Conservation (phyloP, 2,329 filamentous ascomycete species). For the Sordariomycetes sp. region DNA sequence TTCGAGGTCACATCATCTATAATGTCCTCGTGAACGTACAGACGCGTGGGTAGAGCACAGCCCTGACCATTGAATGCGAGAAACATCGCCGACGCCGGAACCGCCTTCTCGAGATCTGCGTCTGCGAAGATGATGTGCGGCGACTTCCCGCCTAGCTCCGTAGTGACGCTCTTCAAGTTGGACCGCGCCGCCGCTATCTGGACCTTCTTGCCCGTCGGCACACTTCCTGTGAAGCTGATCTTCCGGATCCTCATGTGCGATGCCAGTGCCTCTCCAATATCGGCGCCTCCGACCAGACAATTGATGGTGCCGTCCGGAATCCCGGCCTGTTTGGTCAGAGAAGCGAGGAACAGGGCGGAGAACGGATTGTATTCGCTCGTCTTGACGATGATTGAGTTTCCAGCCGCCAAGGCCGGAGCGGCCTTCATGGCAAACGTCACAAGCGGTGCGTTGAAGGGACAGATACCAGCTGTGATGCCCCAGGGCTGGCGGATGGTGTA, state of each 20-base stretch:
- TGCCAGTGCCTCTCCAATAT: constrained; percentile 55
- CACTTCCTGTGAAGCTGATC: constrained; percentile 67
- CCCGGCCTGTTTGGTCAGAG: constrained; percentile 60
- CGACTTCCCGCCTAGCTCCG: constrained; percentile 57
- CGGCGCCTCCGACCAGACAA: constrained; percentile 59
- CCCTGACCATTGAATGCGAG: constrained; percentile 44
- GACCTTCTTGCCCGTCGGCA: constrained; percentile 58
- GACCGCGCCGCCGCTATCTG: constrained; percentile 60
- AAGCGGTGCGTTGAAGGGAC: too few relatives aligned
- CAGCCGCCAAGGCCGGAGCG: constrained; percentile 37
- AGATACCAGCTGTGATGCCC: too few relatives aligned
- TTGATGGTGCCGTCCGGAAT: constrained; percentile 69
- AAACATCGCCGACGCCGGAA: constrained; percentile 37
- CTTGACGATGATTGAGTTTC: constrained; percentile 42
- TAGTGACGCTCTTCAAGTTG: constrained; percentile 52
- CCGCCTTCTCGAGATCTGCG: constrained; percentile 53
- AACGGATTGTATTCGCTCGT: constrained; percentile 42
- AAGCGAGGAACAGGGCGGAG: constrained; percentile 32
- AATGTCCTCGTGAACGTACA: constrained; percentile 42
- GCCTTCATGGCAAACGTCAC: too few relatives aligned
- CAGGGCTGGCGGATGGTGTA: too few relatives aligned
- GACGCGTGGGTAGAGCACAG: constrained; percentile 46
- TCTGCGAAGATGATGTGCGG: constrained; percentile 55
- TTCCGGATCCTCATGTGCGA: constrained; percentile 61
- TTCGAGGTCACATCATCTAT: too few relatives aligned